These are phyloP conservation scores for Aspergillus piperis DNA, from an alignment of 2,329 filamentous ascomycete species.

Conservation along the genomic window DNA sequence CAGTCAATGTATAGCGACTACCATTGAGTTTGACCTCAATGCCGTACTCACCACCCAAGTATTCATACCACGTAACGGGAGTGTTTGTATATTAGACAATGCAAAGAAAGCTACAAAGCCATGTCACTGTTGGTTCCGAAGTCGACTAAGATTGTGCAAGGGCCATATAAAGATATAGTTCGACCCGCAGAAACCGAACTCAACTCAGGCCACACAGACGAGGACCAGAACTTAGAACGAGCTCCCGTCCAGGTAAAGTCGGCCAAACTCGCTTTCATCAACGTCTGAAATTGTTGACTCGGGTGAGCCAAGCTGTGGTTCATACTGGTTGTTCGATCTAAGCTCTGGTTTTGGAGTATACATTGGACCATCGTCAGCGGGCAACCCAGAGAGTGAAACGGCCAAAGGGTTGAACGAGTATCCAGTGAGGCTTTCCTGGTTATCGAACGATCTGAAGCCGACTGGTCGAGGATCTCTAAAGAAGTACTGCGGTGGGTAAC, in stretches of 20 bases:
- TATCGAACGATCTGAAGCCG: slow-evolving; percentile 28
- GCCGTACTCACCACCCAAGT: not conserved
- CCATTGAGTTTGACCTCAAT: not conserved
- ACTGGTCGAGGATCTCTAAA: slow-evolving; percentile 25
- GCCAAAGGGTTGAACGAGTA: slow-evolving; percentile 39
- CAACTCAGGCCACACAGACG: not conserved
- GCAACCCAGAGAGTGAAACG: slow-evolving; percentile 26
- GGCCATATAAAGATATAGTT: not conserved
- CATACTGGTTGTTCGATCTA: slow-evolving; percentile 19
- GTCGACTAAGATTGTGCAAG: not conserved
- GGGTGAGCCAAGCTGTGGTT: slow-evolving; percentile 28
- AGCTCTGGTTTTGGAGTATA: slow-evolving; percentile 21
- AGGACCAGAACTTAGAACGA: slow-evolving; percentile 20
- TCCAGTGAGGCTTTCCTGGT: slow-evolving; percentile 26
- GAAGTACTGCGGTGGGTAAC: slow-evolving; percentile 29
- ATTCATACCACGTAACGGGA: slow-evolving; percentile 12
- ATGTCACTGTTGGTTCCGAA: no score
- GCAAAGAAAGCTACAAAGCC: not conserved
- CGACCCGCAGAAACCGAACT: not conserved
- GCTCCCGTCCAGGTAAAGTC: slow-evolving; percentile 35
- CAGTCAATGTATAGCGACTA: not conserved
- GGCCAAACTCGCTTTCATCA: slow-evolving; percentile 35
- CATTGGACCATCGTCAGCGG: slow-evolving; percentile 25
- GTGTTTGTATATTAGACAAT: slow-evolving; percentile 14
- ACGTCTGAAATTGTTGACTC: slow-evolving; percentile 39